Conservation (phyloP, 176 grass and related monocot species). For the Neostapfia colusana region DNA sequence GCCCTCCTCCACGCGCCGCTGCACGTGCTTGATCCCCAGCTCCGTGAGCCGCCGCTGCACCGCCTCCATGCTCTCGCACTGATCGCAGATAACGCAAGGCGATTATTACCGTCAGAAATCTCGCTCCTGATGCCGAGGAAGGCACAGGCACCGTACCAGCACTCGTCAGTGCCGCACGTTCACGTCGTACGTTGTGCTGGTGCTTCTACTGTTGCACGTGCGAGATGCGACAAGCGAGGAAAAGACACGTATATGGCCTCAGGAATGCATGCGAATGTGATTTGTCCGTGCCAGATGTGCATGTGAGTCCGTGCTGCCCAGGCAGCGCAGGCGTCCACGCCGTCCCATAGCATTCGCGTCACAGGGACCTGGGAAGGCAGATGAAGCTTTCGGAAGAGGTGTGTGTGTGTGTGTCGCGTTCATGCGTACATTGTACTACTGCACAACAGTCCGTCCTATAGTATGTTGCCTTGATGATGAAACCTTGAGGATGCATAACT, state of each 20-base stretch:
- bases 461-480: not conserved
- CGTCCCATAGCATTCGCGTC: not conserved
- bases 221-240: not conserved
- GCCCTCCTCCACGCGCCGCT: slow-evolving; percentile 61
- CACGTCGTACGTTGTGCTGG: not conserved
- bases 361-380: not conserved
- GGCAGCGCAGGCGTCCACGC: not conserved
- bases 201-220: not conserved
- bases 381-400: too few relatives aligned
- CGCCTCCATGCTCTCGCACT: slow-evolving; percentile 73
- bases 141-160: not conserved
- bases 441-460: not conserved
- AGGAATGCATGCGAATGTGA: not conserved
- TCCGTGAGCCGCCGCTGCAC: slow-evolving; percentile 74
- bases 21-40: slow-evolving; percentile 48
- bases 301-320: not conserved
- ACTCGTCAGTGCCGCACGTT: not conserved
- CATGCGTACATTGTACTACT: not conserved
- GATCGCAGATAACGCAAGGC: not conserved
- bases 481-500: not conserved
- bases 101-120: not conserved
- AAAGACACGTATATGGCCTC: not conserved
- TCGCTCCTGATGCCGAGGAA: not conserved
- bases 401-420: too few relatives aligned
- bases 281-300: slow-evolving; percentile 1